Evolutionary conservation across 495 filamentous ascomycete genomes (phyloP), one percentile per base, ranked within the genome.

Genomic region (Mytilinidion resinicola): DNA sequence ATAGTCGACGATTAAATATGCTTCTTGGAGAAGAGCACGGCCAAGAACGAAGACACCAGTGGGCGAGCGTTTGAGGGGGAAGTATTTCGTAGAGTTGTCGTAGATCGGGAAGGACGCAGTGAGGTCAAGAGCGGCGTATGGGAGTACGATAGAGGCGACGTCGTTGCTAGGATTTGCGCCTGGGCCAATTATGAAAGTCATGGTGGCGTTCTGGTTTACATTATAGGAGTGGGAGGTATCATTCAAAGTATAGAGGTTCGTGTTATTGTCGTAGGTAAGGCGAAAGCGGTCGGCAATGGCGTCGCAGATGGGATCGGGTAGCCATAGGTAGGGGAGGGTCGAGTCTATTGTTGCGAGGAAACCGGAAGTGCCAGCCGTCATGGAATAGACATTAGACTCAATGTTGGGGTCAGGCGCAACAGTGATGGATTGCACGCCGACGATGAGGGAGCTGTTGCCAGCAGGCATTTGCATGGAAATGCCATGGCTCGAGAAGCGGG

Each of bases 1-100:
- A 39, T 70, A 74, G 57, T 74, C 65, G 10, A 65, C 67, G 15
- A 67, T 59, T 30, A 74, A 21, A 41, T 74, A 74, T 1, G 71
- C 67, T 52, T 72, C 61, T 51, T 74, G 71, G n/a, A 74, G 56
- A 56, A 74, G 70, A 0, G 64, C 53, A 10, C 71, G 64, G 11
- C 71, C 71, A 14, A 74, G 64, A 1, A 65, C 64, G 60, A 65
- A 69, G 3, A 55, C 44, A 0, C 55, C 55, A 48, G 57, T 69
- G 15, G 64, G 46, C 0, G 70, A 66, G 34, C 53, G 57, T 57
- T 60, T 62, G 14, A 70, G 36, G 8, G 68, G 68, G 52, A 70
- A 70, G 35, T 69, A 70, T 33, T 39, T 36, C 7, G 58, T 67
- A n/a, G 57, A 30, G 34, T 67, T 62, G 15, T 57, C 41, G 44